Conservation (phyloP, 345 rosid species). For the thale cress (Arabidopsis thaliana) region DNA sequence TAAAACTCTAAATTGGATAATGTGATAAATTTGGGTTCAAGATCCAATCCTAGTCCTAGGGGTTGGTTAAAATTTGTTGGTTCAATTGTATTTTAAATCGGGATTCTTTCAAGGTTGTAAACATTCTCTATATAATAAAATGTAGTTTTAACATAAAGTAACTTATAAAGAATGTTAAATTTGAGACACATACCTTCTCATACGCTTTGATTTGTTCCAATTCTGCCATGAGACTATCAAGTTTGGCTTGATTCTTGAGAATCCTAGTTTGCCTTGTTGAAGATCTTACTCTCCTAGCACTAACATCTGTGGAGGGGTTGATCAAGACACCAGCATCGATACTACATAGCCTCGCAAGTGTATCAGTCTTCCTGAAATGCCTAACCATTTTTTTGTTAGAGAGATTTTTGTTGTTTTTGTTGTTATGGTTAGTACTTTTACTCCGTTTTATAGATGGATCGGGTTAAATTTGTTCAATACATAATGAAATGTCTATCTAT, state of each 20-base stretch:
- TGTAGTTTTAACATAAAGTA: not conserved
- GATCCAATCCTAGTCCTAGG: not conserved
- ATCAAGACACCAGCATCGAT: too few relatives aligned
- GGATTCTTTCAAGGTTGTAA: not conserved
- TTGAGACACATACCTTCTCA: not conserved
- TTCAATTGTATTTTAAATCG: not conserved
- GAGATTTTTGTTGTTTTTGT: not conserved
- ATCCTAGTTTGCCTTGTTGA: not conserved
- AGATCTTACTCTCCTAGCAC: too few relatives aligned
- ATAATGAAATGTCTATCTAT: not conserved
- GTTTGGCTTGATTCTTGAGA: not conserved
- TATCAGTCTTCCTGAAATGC: not conserved
- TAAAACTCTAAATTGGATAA: not conserved
- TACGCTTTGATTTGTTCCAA: not conserved
- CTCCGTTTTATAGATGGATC: not conserved
- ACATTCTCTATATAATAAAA: too few relatives aligned
- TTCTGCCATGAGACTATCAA: not conserved
- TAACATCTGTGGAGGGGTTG: too few relatives aligned
- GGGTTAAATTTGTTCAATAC: not conserved
- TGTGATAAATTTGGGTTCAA: not conserved
- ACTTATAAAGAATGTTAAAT: not conserved
- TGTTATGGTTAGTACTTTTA: not conserved
- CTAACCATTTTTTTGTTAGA: not conserved
- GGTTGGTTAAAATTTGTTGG: not conserved
- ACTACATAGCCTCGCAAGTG: not conserved